phyloP scores from a whole-genome alignment of 2,329 filamentous ascomycete species.

The Penicillium sp. region DNA sequence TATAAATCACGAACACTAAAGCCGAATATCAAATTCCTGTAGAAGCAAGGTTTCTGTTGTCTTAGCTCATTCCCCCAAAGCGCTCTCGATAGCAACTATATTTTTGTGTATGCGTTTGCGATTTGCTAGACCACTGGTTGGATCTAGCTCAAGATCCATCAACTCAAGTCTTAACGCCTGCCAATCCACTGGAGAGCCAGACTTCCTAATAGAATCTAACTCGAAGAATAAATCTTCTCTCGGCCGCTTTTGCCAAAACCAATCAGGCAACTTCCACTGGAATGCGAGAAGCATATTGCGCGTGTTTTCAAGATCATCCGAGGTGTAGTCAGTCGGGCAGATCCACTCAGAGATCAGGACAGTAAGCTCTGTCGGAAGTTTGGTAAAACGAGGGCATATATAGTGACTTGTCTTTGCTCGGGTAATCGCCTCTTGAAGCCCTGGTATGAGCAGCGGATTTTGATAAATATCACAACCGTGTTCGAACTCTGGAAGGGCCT shows the following conservation, averaged over 20 bases:
- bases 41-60: neutral
- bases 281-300: slow-evolving; percentile 2
- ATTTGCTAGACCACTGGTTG: neutral
- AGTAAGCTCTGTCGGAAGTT: neutral
- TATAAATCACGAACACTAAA: neutral
- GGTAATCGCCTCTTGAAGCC: neutral
- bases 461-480: neutral
- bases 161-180: slow-evolving; percentile 1
- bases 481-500: too few species aligned
- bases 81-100: neutral
- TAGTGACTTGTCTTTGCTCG: neutral
- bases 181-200: neutral
- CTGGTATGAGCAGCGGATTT: slow-evolving; percentile 1
- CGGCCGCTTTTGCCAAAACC: slow-evolving; percentile 1
- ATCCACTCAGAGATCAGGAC: neutral
- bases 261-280: slow-evolving; percentile 1
- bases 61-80: neutral
- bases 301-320: neutral
- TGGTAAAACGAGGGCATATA: neutral
- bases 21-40: neutral
- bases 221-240: slow-evolving; percentile 1
- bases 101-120: neutral
- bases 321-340: neutral
- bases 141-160: slow-evolving; percentile 3
- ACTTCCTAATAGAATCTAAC: neutral